Percentiles rank a stretch among this genome's conserved stretches.
These are phyloP conservation scores for Oenanthe javanica DNA, from an alignment of 140 eudicot species.

Conservation along the genomic window DNA sequence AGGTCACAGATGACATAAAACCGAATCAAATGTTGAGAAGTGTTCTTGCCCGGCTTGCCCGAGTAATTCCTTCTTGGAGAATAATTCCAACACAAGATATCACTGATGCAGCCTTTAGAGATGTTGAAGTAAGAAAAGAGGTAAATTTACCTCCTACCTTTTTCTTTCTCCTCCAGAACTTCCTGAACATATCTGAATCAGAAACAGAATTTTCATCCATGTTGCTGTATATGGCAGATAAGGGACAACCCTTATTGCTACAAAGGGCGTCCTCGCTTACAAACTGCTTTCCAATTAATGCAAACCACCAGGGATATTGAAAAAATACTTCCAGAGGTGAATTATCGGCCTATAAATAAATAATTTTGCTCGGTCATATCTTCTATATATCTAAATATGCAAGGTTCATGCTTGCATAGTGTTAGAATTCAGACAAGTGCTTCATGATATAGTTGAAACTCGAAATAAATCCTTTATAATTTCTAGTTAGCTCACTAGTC, in stretches of 20 bases:
- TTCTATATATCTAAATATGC: not conserved
- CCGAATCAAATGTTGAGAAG: conserved; percentile 47
- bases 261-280: conserved; percentile 72
- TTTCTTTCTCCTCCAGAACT: not conserved
- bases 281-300: conserved; percentile 51
- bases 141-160: conserved; percentile 15
- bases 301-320: conserved; percentile 58
- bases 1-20: conserved; percentile 60
- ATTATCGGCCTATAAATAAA: not conserved
- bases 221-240: conserved; percentile 30
- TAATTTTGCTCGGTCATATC: not conserved
- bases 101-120: conserved; percentile 64
- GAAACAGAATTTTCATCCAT: not conserved
- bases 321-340: conserved; percentile 67
- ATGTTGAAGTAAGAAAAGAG: conserved; percentile 52
- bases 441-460: not conserved
- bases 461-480: not conserved
- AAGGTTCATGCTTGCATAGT: not conserved
- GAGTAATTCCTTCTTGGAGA: conserved; percentile 61
- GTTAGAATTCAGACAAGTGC: not conserved
- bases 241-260: conserved; percentile 73
- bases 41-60: conserved; percentile 34
- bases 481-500: not conserved
- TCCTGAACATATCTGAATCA: not conserved
- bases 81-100: conserved; percentile 67